Evolutionary conservation across 2,329 filamentous ascomycete species (phyloP), one percentile per base, ranked within the genome.

Genomic region (Calonectria pauciramosa): DNA sequence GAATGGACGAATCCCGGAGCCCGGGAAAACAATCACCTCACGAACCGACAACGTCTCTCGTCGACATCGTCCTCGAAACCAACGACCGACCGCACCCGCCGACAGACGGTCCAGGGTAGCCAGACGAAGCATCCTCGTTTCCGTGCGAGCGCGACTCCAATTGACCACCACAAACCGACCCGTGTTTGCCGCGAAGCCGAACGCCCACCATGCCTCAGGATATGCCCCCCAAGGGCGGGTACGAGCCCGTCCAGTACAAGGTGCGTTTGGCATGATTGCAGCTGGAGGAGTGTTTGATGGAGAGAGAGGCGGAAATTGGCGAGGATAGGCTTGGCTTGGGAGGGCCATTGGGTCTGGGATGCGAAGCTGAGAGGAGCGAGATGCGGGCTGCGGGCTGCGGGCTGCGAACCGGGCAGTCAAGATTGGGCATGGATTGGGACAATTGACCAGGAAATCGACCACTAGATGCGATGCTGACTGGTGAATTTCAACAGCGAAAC

Each of bases 181-280:
- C 41, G 41, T 49, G 47, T 47, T 67, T 34, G 59, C 67, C 59
- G 63, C 63, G 38, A 70, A 47, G 49, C 75, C 77, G 71, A 77
- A 75, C 71, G 83, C 82, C 86, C 89, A 93, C 79, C 84, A 98
- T 99, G 96, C 93, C 94, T 89, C 96, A 99, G 91, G 97, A 99
- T 90, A 95, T 99, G 92, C 97, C 97, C 89, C 97, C 97, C 82
- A 86, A 88, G 84, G 97, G 96, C 89, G 97, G 97, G 90, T 99
- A 99, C 88, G 94, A 93, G 86, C 94, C 96, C 86, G 94, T 99
- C 80, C 97, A 99, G 89, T 99, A 98, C 91, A 98, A 98, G 93
- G 94, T 96, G 86, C 83, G 90, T 88, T 75, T 54, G 28, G 65
- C 52, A 44, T 38, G 16, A 18, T 38, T 14, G 36, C 34, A 60